These are phyloP conservation scores for Mikania micrantha DNA, from an alignment of 129 eudicot genomes.

Conservation along the genomic window DNA sequence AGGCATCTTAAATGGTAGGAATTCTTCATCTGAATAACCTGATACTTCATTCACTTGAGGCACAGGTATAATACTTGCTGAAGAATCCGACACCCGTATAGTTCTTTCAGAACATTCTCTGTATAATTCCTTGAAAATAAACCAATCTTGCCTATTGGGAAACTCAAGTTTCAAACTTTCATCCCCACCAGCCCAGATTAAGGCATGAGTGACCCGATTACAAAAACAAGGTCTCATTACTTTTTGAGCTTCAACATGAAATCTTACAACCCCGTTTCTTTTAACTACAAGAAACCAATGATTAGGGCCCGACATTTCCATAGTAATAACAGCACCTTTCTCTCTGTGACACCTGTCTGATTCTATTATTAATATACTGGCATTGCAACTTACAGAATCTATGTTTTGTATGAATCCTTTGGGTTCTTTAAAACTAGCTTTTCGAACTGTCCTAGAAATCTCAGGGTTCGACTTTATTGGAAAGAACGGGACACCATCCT, in stretches of 20 bases:
- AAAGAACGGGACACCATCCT: constrained; percentile 23
- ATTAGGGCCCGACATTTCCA: constrained; percentile 43
- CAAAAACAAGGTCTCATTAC: constrained; percentile 57
- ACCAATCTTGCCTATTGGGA: constrained; percentile 67
- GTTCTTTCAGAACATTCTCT: constrained; percentile 63
- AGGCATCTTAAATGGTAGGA: constrained; percentile 46
- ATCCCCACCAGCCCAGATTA: constrained; percentile 53
- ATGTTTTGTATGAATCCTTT: constrained; percentile 32
- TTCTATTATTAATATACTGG: constrained; percentile 57
- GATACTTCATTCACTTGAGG: constrained; percentile 70
- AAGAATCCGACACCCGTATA: constrained; percentile 24
- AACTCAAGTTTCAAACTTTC: constrained; percentile 76
- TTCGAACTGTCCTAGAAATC: constrained; percentile 18
- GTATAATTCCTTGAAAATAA: constrained; percentile 61
- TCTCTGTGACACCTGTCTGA: constrained; percentile 60
- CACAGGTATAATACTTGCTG: constrained; percentile 54
- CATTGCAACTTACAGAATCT: constrained; percentile 48
- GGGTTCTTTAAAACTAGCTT: constrained; percentile 23
- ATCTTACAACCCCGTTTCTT: constrained; percentile 34
- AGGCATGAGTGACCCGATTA: constrained; percentile 65
- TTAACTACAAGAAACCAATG: constrained; percentile 62
- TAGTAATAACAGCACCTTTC: constrained; percentile 43
- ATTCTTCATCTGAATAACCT: constrained; percentile 18
- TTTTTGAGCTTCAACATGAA: constrained; percentile 31
- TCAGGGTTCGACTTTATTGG: constrained; percentile 27